Conservation (phyloP, 2,329 filamentous ascomycete species). For the Camillea tinctor region DNA sequence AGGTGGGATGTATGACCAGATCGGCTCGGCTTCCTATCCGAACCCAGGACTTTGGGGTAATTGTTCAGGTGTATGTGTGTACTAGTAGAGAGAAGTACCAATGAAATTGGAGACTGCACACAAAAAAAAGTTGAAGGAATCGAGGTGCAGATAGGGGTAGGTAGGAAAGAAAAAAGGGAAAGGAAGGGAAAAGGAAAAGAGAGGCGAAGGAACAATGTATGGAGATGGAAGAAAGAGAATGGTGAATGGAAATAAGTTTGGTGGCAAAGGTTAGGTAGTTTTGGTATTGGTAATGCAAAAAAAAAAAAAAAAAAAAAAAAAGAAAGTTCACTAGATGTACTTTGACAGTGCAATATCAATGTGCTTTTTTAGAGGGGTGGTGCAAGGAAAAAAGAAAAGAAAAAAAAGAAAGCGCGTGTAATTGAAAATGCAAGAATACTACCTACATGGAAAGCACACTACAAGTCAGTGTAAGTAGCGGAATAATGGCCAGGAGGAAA, state of each 20-base stretch:
- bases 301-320: slow-evolving; percentile 7
- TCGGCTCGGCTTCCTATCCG: background rate
- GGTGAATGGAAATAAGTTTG: background rate
- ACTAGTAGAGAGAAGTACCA: background rate
- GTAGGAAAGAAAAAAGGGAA: background rate
- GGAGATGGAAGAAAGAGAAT: background rate
- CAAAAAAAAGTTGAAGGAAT: background rate
- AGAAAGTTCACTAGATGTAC: slow-evolving; percentile 1
- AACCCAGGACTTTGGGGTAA: background rate
- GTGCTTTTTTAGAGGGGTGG: background rate
- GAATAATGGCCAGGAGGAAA: too few relatives aligned
- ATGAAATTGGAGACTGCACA: background rate
- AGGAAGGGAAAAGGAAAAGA: slow-evolving; percentile 1
- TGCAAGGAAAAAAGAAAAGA: background rate
- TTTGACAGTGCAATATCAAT: background rate
- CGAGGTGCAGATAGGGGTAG: background rate
- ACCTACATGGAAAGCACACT: too few relatives aligned
- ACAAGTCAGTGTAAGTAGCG: too few relatives aligned
- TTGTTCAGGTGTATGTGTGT: background rate
- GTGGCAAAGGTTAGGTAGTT: background rate
- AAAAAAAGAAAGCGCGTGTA: too few relatives aligned
- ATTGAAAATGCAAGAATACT: too few relatives aligned
- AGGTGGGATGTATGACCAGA: background rate
- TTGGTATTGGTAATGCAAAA: background rate
- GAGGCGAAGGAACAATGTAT: background rate